Evolutionary conservation across 441 rosid species (phyloP).

Genomic region (Metrosideros polymorpha): DNA sequence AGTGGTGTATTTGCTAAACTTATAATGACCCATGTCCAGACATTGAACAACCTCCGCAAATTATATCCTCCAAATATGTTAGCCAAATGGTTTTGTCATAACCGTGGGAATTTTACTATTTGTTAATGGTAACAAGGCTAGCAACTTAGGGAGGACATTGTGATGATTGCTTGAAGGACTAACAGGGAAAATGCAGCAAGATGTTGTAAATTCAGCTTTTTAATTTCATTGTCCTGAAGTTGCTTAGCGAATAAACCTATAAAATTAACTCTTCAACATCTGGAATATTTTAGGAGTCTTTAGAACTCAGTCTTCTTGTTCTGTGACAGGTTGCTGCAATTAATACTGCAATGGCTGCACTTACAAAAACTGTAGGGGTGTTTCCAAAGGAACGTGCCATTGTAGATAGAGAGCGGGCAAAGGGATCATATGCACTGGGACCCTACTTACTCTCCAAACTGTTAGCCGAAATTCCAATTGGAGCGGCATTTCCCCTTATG

Average conservation of each 20-base stretch:
- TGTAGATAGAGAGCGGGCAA: slow-evolving; percentile 88
- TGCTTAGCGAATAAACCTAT: neutral
- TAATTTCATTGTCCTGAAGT: neutral
- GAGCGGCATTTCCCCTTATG: slow-evolving; percentile 92
- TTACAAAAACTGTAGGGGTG: slow-evolving; percentile 90
- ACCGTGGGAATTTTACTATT: neutral
- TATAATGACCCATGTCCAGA: neutral
- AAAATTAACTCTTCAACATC: neutral
- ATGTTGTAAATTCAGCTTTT: neutral
- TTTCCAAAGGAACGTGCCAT: slow-evolving; percentile 96
- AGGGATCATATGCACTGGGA: slow-evolving; percentile 85
- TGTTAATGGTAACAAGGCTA: neutral
- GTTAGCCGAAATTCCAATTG: slow-evolving; percentile 88
- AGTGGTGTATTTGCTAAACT: neutral
- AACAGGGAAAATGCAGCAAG: neutral
- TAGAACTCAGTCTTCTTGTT: neutral
- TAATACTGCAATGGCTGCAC: slow-evolving; percentile 99
- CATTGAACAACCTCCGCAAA: neutral
- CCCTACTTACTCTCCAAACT: slow-evolving; percentile 90
- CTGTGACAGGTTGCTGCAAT: slow-evolving; percentile 74
- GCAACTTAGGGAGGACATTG: neutral
- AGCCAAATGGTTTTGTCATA: neutral
- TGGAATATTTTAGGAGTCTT: neutral
- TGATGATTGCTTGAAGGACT: neutral
- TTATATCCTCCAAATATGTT: neutral